Conservation (phyloP, 139 green algal genomes). For the Micromonas commoda region DNA sequence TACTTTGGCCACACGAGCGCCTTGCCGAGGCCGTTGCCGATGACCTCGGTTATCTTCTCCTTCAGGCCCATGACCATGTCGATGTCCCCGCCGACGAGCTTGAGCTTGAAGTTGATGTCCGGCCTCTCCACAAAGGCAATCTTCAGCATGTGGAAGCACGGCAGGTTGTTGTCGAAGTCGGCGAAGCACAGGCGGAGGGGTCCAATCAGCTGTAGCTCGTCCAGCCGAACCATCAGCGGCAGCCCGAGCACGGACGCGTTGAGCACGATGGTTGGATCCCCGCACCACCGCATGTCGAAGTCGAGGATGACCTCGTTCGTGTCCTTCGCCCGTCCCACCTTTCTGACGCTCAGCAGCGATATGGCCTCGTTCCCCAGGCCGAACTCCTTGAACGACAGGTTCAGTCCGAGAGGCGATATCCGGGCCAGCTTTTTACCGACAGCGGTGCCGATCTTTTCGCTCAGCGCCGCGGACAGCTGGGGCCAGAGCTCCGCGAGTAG, state of each 20-base stretch:
- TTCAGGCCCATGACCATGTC: background rate
- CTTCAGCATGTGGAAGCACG: background rate
- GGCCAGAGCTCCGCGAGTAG: background rate
- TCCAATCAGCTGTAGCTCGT: background rate
- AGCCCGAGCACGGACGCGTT: background rate
- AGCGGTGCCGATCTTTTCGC: background rate
- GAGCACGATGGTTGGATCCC: background rate
- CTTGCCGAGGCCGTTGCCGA: background rate
- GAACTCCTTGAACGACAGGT: background rate
- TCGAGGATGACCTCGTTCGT: background rate
- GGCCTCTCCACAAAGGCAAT: slow-evolving; percentile 12
- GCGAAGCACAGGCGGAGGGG: background rate
- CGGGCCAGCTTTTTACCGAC: background rate
- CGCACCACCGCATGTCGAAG: background rate
- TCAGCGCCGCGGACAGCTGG: background rate
- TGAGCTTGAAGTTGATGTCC: background rate
- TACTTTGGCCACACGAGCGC: background rate
- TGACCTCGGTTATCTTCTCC: background rate
- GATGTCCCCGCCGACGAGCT: background rate
- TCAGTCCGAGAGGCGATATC: background rate
- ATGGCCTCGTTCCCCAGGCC: background rate
- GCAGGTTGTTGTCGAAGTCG: background rate
- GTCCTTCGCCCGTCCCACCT: background rate
- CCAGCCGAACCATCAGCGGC: background rate
- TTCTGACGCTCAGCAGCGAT: background rate